phyloP scores from a whole-genome alignment of 371 early-diverging fungal species.

The Synchytrium microbalum region DNA sequence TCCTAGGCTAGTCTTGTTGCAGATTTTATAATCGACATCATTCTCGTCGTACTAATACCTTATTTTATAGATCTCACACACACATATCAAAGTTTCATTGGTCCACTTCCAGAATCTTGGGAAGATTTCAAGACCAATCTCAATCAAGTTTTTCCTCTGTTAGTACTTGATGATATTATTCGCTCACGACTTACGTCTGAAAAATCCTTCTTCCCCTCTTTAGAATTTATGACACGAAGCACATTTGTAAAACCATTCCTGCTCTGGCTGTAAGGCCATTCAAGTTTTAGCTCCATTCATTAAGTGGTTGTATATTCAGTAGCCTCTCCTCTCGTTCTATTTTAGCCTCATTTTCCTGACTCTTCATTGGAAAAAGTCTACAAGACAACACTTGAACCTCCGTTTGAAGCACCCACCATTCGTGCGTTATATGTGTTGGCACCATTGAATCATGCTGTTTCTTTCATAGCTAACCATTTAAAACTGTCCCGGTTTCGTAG shows the following conservation, averaged over 20 bases:
- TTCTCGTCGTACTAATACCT: not conserved
- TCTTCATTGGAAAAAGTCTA: slow-evolving; percentile 22
- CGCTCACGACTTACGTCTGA: too few species aligned
- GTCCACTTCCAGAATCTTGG: slow-evolving; percentile 55
- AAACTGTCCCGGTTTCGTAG: too few species aligned
- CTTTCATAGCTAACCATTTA: slow-evolving; percentile 1
- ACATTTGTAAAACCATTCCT: slow-evolving; percentile 50
- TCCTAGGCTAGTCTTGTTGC: slow-evolving; percentile 32
- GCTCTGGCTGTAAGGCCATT: slow-evolving; percentile 25
- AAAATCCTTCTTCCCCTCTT: too few species aligned
- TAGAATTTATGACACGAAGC: slow-evolving; percentile 76
- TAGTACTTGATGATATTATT: slow-evolving; percentile 11
- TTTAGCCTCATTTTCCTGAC: slow-evolving; percentile 15
- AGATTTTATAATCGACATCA: not conserved
- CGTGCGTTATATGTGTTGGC: slow-evolving; percentile 23
- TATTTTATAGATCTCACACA: slow-evolving; percentile 56
- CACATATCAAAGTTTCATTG: slow-evolving; percentile 59
- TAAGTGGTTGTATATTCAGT: not conserved
- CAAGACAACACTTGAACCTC: slow-evolving; percentile 12
- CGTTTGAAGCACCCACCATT: slow-evolving; percentile 46
- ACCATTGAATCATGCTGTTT: not conserved
- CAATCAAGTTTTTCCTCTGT: slow-evolving; percentile 50
- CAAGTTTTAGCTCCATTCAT: not conserved
- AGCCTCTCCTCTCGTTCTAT: not conserved
- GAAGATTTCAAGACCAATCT: slow-evolving; percentile 52